Base-by-base conservation (phyloP, 139 green algal genomes). In the Chlamydomonas urium region DNA sequence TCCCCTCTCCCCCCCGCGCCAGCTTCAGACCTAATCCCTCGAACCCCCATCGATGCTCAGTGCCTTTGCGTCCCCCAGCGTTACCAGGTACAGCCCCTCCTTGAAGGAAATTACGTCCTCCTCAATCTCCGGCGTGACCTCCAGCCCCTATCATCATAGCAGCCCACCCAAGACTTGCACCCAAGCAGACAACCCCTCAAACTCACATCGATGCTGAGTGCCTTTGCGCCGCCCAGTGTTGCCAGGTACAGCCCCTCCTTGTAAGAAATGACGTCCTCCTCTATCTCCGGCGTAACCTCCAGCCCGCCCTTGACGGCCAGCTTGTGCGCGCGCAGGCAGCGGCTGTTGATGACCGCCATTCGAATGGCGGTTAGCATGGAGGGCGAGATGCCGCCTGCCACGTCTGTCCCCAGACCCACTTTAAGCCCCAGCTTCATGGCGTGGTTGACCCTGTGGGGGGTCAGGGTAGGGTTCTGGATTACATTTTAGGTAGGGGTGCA, bases 331-430 rank as follows among this genome's bases (percentile, higher is more conserved):
- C 79, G 69, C 28, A 85, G 59, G 66, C 74, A 81, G 38, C 79
- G 79, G 48, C 60, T 73, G 75, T 88, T 85, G 21, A 90, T 71
- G 14, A 90, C 86, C 1, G 81, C 79, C 62, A 78, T 85, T 61
- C 88, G 84, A 65, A 86, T 82, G 10, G 86, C 82, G 5, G 70
- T 71, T 4, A 93, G 79, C 88, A 93, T 93, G 42, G 76, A 88
- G 47, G 82, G 79, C 42, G 50, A 74, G 79, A 85, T 88, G 5
- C 87, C 85, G 38, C 87, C 83, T 1, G 83, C 81, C 35, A 92
- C 76, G 53, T 90, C 85, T 0, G 85, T 91, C 36, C 85, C 87
- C 36, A 92, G 82, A 2, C 85, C 83, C 21, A 92, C 81, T 65
- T 88, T 86, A 26, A 86, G 45, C n/a, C 81, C 76, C 36, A 79